phyloP scores from a whole-genome alignment of 257 asterid species.

The Verbascum thapsus region DNA sequence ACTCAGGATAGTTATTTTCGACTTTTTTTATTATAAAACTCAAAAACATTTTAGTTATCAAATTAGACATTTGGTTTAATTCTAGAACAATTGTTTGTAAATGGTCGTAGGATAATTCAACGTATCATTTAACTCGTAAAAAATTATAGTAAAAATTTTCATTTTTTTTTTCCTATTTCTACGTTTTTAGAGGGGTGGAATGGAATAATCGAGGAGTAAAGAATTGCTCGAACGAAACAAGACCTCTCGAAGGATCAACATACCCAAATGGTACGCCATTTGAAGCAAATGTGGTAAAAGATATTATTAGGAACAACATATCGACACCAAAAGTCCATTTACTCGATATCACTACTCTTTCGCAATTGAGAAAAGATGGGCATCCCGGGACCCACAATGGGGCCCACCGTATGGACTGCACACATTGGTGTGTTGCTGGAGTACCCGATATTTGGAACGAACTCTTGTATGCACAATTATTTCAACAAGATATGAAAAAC shows the following conservation, averaged over 20 bases:
- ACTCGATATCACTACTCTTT: constrained; percentile 35
- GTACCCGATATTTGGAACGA: constrained; percentile 51
- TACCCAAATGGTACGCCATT: constrained; percentile 31
- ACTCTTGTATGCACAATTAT: constrained; percentile 30
- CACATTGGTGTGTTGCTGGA: constrained; percentile 53
- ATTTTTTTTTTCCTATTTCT: no score
- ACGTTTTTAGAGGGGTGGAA: background rate
- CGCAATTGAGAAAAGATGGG: constrained; percentile 42
- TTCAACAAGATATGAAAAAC: background rate
- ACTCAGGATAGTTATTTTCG: no score
- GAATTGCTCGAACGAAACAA: constrained; percentile 33
- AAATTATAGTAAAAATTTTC: no score
- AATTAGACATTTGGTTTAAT: no score
- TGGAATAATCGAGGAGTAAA: constrained; percentile 8
- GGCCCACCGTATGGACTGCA: constrained; percentile 34
- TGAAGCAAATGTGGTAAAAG: constrained; percentile 31
- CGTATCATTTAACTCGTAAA: no score
- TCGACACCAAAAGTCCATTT: constrained; percentile 29
- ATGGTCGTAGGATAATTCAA: no score
- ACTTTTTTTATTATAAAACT: no score
- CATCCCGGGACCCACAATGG: constrained; percentile 41
- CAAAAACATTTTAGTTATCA: no score
- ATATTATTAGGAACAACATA: constrained; percentile 15
- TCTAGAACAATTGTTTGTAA: no score
- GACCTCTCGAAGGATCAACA: constrained; percentile 31